These are phyloP conservation scores for Cryptosporidium sp. DNA, from an alignment of 169 alveolate species.

Conservation along the genomic window DNA sequence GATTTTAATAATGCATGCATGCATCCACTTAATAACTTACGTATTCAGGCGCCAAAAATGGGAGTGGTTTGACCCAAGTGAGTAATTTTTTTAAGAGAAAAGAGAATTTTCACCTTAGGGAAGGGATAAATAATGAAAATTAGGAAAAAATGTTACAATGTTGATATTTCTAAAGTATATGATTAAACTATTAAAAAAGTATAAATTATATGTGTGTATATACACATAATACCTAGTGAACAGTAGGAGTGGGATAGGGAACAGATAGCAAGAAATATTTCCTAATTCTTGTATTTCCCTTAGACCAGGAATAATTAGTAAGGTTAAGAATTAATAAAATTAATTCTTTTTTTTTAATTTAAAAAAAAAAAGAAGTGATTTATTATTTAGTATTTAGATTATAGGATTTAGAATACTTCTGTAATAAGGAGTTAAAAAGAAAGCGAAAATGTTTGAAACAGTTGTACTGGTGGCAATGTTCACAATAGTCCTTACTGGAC, in stretches of 20 bases:
- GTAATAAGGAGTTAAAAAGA: not conserved
- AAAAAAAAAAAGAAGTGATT: not conserved
- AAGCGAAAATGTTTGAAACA: slow-evolving; percentile 7
- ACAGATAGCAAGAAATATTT: not conserved
- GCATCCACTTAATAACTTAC: not conserved
- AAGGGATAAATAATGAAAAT: not conserved
- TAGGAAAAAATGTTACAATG: not conserved
- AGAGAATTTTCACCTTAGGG: not conserved
- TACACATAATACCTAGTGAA: not conserved
- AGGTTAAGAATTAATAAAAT: not conserved
- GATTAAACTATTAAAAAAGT: not conserved
- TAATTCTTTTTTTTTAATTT: not conserved
- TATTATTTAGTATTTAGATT: slow-evolving; percentile 11
- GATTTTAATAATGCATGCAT: too few species aligned
- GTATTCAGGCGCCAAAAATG: not conserved
- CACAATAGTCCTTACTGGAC: slow-evolving; percentile 6
- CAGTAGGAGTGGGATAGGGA: slow-evolving; percentile 6
- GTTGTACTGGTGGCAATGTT: slow-evolving; percentile 26
- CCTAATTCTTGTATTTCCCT: not conserved
- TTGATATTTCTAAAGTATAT: not conserved
- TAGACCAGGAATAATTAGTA: not conserved
- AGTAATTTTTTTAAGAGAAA: not conserved
- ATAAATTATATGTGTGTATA: not conserved
- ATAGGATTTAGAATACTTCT: slow-evolving; percentile 4
- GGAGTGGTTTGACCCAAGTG: not conserved